These are phyloP conservation scores for Zalaria obscura DNA, from an alignment of 2,329 filamentous ascomycete species.

Conservation along the genomic window DNA sequence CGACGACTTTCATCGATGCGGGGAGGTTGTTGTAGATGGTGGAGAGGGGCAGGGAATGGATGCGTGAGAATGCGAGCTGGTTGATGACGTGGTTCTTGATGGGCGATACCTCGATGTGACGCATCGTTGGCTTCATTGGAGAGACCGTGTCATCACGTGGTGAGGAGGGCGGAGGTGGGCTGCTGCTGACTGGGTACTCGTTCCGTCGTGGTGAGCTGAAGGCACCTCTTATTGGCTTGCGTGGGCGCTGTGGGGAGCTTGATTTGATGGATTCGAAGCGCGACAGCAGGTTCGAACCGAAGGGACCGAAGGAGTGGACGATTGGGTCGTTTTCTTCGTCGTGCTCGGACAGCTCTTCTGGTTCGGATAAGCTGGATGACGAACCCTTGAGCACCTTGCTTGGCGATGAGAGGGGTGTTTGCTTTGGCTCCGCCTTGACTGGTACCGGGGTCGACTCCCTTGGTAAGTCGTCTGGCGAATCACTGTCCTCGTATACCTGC, in stretches of 20 bases:
- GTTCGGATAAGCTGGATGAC: constrained; percentile 11
- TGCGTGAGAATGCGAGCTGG: constrained; percentile 84
- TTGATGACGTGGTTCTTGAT: constrained; percentile 82
- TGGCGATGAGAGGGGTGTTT: not conserved
- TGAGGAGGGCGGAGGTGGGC: constrained; percentile 4
- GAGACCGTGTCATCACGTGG: constrained; percentile 8
- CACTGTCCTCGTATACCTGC: constrained; percentile 61
- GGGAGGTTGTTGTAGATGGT: constrained; percentile 82
- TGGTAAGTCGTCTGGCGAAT: constrained; percentile 36
- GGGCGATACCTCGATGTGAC: constrained; percentile 23
- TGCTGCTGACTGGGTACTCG: not conserved
- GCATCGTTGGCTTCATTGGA: constrained; percentile 6
- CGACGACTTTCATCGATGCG: constrained; percentile 19
- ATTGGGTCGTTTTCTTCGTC: constrained; percentile 93
- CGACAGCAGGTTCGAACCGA: constrained; percentile 70
- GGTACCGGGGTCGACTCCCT: constrained; percentile 5
- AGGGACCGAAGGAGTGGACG: constrained; percentile 82
- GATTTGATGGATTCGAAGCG: constrained; percentile 67
- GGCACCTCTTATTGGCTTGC: constrained; percentile 16
- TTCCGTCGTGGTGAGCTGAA: constrained; percentile 11
- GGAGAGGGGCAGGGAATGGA: constrained; percentile 82
- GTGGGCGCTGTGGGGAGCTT: constrained; percentile 42
- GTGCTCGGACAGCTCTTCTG: constrained; percentile 58
- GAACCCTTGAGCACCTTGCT: not conserved
- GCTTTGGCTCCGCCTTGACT: not conserved